Base-by-base conservation (phyloP, 108 stramenopile genomes). In the Pseudonitzschia multiseries region DNA sequence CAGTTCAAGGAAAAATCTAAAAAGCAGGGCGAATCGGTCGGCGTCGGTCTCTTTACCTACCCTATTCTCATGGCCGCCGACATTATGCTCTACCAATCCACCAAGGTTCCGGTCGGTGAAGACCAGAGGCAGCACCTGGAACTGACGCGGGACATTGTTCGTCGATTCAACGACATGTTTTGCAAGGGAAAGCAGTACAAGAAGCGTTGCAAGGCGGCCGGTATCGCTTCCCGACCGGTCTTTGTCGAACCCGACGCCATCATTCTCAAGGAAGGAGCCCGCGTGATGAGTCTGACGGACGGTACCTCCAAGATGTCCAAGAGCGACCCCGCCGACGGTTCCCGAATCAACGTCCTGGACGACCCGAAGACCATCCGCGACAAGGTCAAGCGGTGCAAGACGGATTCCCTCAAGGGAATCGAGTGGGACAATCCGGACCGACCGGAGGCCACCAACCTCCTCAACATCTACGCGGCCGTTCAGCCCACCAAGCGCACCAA, bases 31-130 rank as follows among this genome's bases (percentile, higher is more conserved):
- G 96, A 96, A 73, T 84, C 90, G 26, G 96, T 96, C 31, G 96
- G 94, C 0, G 89, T 89, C 2, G 98, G 99, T 21, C 84, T 99
- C 10, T 94, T 99, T 74, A 87, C 93, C 53, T 99, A 99, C 75
- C 99, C 99, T 14, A 87, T 96, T 14, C 85, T 99, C 27, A 99
- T 99, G 99, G 98, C 99, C 8, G 96, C 99, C 14, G 99, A 99
- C 74, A 99, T 99, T 57, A 77, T 99, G 42, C 75, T 99, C 29
- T 99, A 99, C 81, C 91, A 96, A 73, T 91, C 99, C n/a, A 96
- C 95, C 60, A 80, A 85, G 14, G 97, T 99, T 21, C 99, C 99
- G 0, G 98, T 99, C 52, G 99, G 99, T 4, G 99, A 99, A 79
- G 99, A 99, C 85, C 95, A 96, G 69, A 79, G 97, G 42, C 99